Base-by-base conservation (phyloP, 179 eudicot genomes). In the Nepenthes alata region DNA sequence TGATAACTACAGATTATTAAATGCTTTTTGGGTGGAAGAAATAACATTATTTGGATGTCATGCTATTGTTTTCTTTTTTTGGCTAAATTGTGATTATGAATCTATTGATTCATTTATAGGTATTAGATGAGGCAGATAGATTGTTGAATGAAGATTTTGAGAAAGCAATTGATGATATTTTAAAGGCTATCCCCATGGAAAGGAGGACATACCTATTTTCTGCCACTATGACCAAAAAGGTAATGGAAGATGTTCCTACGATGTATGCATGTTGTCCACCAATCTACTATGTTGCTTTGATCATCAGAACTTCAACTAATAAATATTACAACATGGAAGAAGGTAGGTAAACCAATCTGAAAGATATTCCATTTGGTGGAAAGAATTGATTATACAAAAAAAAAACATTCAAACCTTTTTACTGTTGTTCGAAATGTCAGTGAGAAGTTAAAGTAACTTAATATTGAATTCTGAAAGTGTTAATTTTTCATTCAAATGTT, bases 221-320 rank as follows among this genome's bases (percentile, higher is more conserved):
- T 52, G 98, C 98, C 54, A 93, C 98, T 10, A 93, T 93, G 98
- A 86, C 98, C 11, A 81, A 85, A 60, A 93, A 93, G 88, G 98
- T 89, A 65, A 25, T 62, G 10, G n/a, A 37, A 34, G 44, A 53
- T 37, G 1, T 35, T 57, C 4, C 58, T 55, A 4, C 35, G 3
- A 4, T 34, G 7, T 55, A 55, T 25, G 58, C 58, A 16, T 55
- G 45, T 41, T 7, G 12, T 55, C 12, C 58, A 16, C 15, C 6
- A 55, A 25, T 25, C 25, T 25, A 25, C 25, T 25, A 25, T 25
- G 25, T 25, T 25, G 1, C 25, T 25, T 25, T 1, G 25, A 25
- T 25, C 25, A 25, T 25, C 25, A 25, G 25, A 25, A 25, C 25
- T 25, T 25, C 34, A 55, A 4, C 16, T 52, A 52, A 52, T 52